phyloP scores from a whole-genome alignment of 495 filamentous ascomycete genomes.

The Hypoxylon lienhwacheense region DNA sequence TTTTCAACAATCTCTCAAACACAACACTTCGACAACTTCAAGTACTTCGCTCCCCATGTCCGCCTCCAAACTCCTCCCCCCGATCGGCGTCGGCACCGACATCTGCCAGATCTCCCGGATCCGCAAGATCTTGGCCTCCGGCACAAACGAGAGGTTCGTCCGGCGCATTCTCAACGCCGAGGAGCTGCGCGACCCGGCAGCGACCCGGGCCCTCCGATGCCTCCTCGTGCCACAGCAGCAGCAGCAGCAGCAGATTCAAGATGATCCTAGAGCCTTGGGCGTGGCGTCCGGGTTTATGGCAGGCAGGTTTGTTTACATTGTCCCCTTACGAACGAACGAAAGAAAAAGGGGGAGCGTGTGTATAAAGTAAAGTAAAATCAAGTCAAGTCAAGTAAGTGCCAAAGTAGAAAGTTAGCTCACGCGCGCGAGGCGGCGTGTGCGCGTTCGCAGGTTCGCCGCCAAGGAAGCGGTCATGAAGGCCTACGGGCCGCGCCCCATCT shows the following conservation, averaged over 20 bases:
- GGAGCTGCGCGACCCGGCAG: slow-evolving; percentile 33
- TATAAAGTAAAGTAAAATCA: no score
- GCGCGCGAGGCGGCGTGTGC: no score
- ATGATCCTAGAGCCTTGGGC: slow-evolving; percentile 12
- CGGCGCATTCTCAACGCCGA: slow-evolving; percentile 45
- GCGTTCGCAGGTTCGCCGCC: slow-evolving; percentile 55
- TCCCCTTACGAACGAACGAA: background rate
- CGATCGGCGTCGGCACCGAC: slow-evolving; percentile 58
- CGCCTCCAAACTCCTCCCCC: slow-evolving; percentile 36
- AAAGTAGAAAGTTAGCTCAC: slow-evolving; percentile 10
- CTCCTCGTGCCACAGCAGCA: background rate
- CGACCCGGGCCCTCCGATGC: slow-evolving; percentile 6
- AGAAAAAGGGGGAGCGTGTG: background rate
- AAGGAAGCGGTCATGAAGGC: slow-evolving; percentile 71
- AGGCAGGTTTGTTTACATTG: slow-evolving; percentile 49
- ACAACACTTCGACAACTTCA: no score
- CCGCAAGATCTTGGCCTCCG: slow-evolving; percentile 36
- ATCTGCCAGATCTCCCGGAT: slow-evolving; percentile 57
- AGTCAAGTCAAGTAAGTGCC: no score
- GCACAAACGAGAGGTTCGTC: slow-evolving; percentile 39
- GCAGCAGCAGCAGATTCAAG: background rate
- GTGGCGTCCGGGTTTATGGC: slow-evolving; percentile 50
- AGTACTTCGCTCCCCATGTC: no score
- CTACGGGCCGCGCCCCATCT: slow-evolving; percentile 46
- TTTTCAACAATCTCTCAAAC: no score